Conservation (phyloP, 2,329 filamentous ascomycete species). For the Colletotrichum zoysiae region DNA sequence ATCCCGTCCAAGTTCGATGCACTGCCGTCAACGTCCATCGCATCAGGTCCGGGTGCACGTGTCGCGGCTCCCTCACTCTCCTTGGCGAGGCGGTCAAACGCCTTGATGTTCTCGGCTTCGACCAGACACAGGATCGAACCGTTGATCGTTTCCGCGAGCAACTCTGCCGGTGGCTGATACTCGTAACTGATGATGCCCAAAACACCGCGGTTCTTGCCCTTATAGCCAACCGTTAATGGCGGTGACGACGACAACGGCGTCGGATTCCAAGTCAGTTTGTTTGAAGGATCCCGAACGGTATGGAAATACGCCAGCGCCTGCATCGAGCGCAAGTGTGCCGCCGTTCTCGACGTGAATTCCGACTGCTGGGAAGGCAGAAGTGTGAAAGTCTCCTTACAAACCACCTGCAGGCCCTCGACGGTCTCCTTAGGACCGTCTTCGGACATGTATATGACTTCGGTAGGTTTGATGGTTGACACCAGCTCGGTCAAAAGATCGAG, state of each 20-base stretch:
- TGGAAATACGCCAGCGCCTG: slow-evolving; percentile 88
- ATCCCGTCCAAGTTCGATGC: slow-evolving; percentile 45
- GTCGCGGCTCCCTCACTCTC: slow-evolving; percentile 7
- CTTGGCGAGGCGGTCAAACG: slow-evolving; percentile 56
- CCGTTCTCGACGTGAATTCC: slow-evolving; percentile 69
- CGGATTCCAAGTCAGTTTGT: slow-evolving; percentile 60
- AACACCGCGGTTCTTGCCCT: slow-evolving; percentile 63
- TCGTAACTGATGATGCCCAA: slow-evolving; percentile 77
- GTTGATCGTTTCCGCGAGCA: slow-evolving; percentile 75
- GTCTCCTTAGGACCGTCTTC: slow-evolving; percentile 70
- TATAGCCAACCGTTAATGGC: slow-evolving; percentile 75
- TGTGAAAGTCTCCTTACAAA: slow-evolving; percentile 58
- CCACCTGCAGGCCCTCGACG: slow-evolving; percentile 64
- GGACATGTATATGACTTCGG: slow-evolving; percentile 77
- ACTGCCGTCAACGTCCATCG: slow-evolving; percentile 41
- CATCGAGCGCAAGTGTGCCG: slow-evolving; percentile 77
- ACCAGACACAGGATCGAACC: slow-evolving; percentile 78
- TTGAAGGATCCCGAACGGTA: slow-evolving; percentile 41
- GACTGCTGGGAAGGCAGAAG: slow-evolving; percentile 70
- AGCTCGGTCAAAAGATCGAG: slow-evolving; percentile 73
- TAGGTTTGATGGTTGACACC: slow-evolving; percentile 65
- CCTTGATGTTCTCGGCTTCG: slow-evolving; percentile 65
- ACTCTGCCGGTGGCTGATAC: slow-evolving; percentile 68
- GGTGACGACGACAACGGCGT: slow-evolving; percentile 67
- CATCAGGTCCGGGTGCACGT: slow-evolving; percentile 23